Percentiles rank a stretch among this genome's conserved stretches.
phyloP scores from a whole-genome alignment of 768 basidiomycete genomes.

The Multifurca ochricompacta region DNA sequence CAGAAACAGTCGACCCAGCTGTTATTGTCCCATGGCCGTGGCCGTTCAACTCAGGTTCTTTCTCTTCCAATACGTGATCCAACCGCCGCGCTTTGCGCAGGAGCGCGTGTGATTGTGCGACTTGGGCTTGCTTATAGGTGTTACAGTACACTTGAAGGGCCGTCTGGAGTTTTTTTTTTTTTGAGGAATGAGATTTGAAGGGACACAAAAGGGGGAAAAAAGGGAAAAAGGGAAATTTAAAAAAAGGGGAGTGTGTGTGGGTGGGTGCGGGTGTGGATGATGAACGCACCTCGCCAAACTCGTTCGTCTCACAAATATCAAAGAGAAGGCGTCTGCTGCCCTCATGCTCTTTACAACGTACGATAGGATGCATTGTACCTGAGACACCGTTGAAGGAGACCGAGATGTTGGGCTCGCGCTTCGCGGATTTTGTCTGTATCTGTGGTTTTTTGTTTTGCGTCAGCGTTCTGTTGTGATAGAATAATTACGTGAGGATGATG shows the following conservation, averaged over 20 bases:
- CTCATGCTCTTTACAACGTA: constrained; percentile 22
- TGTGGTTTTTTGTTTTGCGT: neutral
- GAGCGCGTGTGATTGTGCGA: constrained; percentile 70
- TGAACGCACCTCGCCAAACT: constrained; percentile 65
- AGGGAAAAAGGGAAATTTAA: neutral
- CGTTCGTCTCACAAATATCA: constrained; percentile 80
- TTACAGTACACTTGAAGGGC: constrained; percentile 83
- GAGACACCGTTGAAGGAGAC: constrained; percentile 64
- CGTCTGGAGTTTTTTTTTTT: constrained; percentile 57
- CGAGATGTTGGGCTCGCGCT: constrained; percentile 55
- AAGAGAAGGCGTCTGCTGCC: constrained; percentile 53
- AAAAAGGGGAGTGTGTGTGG: no score
- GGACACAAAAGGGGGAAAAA: neutral
- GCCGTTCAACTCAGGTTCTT: constrained; percentile 20
- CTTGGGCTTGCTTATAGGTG: constrained; percentile 72
- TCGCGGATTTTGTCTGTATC: constrained; percentile 67
- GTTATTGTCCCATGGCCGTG: neutral
- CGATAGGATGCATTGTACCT: constrained; percentile 18
- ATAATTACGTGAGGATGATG: constrained; percentile 7
- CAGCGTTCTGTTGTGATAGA: neutral
- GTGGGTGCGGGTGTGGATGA: no score
- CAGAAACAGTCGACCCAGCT: no score
- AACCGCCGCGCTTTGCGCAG: constrained; percentile 85
- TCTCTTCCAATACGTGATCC: constrained; percentile 55
- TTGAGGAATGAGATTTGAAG: neutral